Percentiles rank a stretch among this genome's conserved stretches.
Conservation (phyloP, 2,329 filamentous ascomycete species). For the Colletotrichum falcatum region DNA sequence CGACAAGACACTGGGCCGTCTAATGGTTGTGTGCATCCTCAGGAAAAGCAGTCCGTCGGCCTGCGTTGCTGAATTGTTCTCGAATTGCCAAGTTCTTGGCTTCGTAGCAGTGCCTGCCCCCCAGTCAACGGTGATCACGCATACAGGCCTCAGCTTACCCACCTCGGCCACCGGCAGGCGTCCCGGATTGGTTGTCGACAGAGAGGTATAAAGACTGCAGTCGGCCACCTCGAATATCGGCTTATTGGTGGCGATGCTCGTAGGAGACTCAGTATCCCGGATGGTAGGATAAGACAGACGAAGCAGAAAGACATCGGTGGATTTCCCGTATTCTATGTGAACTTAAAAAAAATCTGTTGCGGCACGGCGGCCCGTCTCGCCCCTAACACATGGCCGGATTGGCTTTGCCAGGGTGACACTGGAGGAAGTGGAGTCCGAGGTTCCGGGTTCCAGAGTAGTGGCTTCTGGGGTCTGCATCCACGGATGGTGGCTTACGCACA, state of each 20-base stretch:
- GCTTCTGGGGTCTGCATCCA: constrained; percentile 5
- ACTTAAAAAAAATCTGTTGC: background rate
- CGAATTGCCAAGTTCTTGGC: constrained; percentile 5
- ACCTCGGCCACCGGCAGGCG: constrained; percentile 13
- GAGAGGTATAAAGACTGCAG: constrained; percentile 32
- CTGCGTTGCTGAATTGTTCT: constrained; percentile 4
- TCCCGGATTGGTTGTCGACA: constrained; percentile 1
- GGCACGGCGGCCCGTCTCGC: constrained; percentile 32
- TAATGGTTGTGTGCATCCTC: no score
- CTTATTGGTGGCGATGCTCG: background rate
- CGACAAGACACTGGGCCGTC: background rate
- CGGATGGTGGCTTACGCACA: background rate
- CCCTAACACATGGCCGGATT: constrained; percentile 20
- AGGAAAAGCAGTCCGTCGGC: constrained; percentile 13
- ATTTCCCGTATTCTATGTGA: background rate
- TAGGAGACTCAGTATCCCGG: background rate
- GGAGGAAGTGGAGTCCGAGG: constrained; percentile 22
- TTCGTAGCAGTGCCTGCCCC: background rate
- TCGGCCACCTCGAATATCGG: constrained; percentile 2
- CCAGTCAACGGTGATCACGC: background rate
- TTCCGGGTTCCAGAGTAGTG: constrained; percentile 31
- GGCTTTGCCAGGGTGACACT: constrained; percentile 23
- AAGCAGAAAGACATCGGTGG: constrained; percentile 10
- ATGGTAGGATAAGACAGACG: constrained; percentile 23
- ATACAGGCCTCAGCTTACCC: background rate